Percentiles rank a stretch among this genome's conserved stretches.
phyloP scores from a whole-genome alignment of 1,284 basidiomycete species.

The Ceratobasidium sp. region DNA sequence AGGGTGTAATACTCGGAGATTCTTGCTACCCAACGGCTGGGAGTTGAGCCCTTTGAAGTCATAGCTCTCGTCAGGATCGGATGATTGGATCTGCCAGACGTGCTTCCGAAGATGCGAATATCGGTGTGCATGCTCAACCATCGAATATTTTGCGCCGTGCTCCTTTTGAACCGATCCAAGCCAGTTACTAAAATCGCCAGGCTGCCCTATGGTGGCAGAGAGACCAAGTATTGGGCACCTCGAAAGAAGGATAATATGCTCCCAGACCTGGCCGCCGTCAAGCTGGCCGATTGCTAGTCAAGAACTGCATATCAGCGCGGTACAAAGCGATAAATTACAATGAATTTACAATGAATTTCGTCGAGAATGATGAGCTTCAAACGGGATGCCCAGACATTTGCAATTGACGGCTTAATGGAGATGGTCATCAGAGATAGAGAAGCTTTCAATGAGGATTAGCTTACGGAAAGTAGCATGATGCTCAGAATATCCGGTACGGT shows the following conservation, averaged over 20 bases:
- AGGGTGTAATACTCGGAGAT: constrained; percentile 69
- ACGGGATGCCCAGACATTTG: constrained; percentile 70
- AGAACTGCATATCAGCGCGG: background rate
- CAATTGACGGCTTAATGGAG: constrained; percentile 63
- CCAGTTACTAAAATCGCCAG: constrained; percentile 75
- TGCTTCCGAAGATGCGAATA: constrained; percentile 81
- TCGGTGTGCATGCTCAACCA: constrained; percentile 73
- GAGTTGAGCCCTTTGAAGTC: background rate
- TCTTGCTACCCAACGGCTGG: background rate
- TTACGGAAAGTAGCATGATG: constrained; percentile 71
- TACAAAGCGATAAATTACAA: background rate
- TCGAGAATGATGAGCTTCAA: constrained; percentile 77
- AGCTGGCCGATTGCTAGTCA: constrained; percentile 72
- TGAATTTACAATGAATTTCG: constrained; percentile 72
- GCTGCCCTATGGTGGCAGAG: constrained; percentile 76
- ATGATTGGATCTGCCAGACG: constrained; percentile 59
- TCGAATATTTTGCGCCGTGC: constrained; percentile 69
- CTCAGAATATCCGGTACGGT: constrained; percentile 78
- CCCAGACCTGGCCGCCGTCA: constrained; percentile 77
- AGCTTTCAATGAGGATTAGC: background rate
- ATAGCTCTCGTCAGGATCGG: background rate
- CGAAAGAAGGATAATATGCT: constrained; percentile 73
- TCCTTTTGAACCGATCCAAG: constrained; percentile 70
- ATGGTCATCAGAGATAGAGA: background rate
- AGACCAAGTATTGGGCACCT: constrained; percentile 80